Conservation (phyloP, 202 grass and related monocot genomes). For the Bolboschoenoplectus hybrid region DNA sequence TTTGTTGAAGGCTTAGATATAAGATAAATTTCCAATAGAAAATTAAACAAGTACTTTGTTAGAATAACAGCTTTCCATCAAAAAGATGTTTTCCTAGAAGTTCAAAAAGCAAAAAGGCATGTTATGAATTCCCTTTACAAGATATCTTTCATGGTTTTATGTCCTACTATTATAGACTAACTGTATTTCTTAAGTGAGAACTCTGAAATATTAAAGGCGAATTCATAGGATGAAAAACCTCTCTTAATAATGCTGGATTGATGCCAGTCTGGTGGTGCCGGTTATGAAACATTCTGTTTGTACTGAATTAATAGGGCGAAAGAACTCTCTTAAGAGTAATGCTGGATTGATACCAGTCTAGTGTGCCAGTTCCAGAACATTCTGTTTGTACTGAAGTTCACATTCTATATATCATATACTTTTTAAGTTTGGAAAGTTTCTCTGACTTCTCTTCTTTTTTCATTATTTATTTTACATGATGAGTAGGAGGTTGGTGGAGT, state of each 20-base stretch:
- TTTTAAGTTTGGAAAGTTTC: slow-evolving; percentile 17
- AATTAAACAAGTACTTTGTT: not conserved
- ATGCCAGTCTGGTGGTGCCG: not conserved
- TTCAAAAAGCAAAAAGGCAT: not conserved
- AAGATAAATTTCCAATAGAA: not conserved
- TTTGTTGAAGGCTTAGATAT: not conserved
- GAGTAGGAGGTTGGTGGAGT: slow-evolving; percentile 98
- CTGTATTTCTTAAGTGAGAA: not conserved
- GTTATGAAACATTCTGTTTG: not conserved
- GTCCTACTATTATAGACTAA: not conserved
- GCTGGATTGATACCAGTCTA: not conserved
- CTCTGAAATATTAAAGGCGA: not conserved
- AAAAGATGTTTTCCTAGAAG: not conserved
- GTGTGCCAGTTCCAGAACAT: not conserved
- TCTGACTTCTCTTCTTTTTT: not conserved
- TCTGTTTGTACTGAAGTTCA: not conserved
- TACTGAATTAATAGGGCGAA: not conserved
- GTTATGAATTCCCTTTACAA: not conserved
- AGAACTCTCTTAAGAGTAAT: not conserved
- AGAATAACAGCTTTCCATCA: not conserved
- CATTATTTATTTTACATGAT: slow-evolving; percentile 41
- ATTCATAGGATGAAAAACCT: not conserved
- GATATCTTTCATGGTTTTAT: not conserved
- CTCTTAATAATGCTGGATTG: not conserved
- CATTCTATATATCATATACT: not conserved